Percentiles rank a stretch among this genome's conserved stretches.
phyloP scores from a whole-genome alignment of 208 protist genomes.

The Herpetomonas muscarum region DNA sequence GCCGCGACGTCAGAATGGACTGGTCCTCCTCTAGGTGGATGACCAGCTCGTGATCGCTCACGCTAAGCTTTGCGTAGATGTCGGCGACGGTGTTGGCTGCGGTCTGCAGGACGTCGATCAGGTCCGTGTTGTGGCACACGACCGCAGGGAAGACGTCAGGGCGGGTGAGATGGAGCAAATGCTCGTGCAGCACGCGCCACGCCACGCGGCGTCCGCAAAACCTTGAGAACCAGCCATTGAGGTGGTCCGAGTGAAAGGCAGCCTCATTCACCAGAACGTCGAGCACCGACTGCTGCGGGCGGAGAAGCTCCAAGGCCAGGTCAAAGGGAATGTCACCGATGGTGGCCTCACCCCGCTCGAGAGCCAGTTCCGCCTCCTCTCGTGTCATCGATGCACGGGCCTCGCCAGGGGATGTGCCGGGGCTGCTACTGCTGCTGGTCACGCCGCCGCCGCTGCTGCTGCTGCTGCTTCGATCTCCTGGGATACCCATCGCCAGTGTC shows the following conservation, averaged over 20 bases:
- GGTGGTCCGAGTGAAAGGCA: slow-evolving; percentile 43
- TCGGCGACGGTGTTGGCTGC: slow-evolving; percentile 55
- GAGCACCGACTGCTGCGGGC: slow-evolving; percentile 63
- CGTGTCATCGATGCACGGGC: slow-evolving; percentile 12
- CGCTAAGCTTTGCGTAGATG: slow-evolving; percentile 42
- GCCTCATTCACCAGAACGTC: slow-evolving; percentile 81
- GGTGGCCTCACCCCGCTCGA: slow-evolving; percentile 18
- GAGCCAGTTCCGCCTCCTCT: slow-evolving; percentile 26
- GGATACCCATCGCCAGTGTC: too few relatives aligned
- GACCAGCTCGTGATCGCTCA: slow-evolving; percentile 26
- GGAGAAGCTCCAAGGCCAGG: slow-evolving; percentile 49
- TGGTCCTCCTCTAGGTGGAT: slow-evolving; percentile 65
- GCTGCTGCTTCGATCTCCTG: too few relatives aligned
- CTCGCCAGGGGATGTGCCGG: not conserved
- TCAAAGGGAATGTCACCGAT: slow-evolving; percentile 31
- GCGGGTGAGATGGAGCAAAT: slow-evolving; percentile 59
- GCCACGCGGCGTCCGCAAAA: slow-evolving; percentile 77
- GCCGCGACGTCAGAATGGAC: slow-evolving; percentile 22
- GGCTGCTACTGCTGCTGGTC: slow-evolving; percentile 1
- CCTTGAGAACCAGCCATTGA: slow-evolving; percentile 73
- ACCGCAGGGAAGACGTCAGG: slow-evolving; percentile 34
- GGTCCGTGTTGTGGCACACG: slow-evolving; percentile 34
- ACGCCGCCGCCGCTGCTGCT: slow-evolving; percentile 14
- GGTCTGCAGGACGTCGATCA: slow-evolving; percentile 45
- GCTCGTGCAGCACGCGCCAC: slow-evolving; percentile 84